These are phyloP conservation scores for Alternaria angustiovoidea DNA, from an alignment of 2,329 filamentous ascomycete species.

Conservation along the genomic window DNA sequence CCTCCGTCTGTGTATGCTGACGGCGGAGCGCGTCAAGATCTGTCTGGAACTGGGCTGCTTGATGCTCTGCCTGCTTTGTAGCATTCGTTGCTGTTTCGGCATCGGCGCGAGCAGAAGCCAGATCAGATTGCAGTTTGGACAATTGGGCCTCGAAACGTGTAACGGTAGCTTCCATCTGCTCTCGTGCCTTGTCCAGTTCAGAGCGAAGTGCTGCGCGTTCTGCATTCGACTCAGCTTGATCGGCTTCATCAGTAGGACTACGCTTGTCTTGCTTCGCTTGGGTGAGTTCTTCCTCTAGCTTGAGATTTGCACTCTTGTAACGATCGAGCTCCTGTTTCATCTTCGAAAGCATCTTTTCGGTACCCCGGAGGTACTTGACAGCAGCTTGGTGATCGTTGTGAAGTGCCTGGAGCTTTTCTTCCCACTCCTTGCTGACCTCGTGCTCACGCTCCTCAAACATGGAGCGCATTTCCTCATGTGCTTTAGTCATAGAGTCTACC, in stretches of 20 bases:
- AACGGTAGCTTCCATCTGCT: slow-evolving; percentile 72
- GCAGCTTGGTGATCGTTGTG: slow-evolving; percentile 98
- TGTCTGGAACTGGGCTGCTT: slow-evolving; percentile 63
- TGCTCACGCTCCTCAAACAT: slow-evolving; percentile 81
- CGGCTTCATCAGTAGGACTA: slow-evolving; percentile 52
- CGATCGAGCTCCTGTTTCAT: slow-evolving; percentile 97
- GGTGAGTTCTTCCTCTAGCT: slow-evolving; percentile 84
- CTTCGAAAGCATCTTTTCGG: slow-evolving; percentile 98
- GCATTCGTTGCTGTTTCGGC: slow-evolving; percentile 70
- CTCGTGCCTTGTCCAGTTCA: slow-evolving; percentile 74
- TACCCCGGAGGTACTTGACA: slow-evolving; percentile 97
- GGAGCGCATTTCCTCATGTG: slow-evolving; percentile 85
- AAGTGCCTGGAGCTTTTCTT: slow-evolving; percentile 90
- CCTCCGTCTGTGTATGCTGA: slow-evolving; percentile 83
- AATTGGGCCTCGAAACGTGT: slow-evolving; percentile 76
- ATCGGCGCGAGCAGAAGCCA: slow-evolving; percentile 70
- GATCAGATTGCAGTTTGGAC: slow-evolving; percentile 70
- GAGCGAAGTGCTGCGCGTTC: slow-evolving; percentile 74
- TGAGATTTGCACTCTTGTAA: slow-evolving; percentile 85
- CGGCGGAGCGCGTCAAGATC: slow-evolving; percentile 83
- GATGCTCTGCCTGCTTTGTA: slow-evolving; percentile 61
- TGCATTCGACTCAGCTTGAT: slow-evolving; percentile 72
- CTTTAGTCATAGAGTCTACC: slow-evolving; percentile 75
- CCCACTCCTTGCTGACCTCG: slow-evolving; percentile 87
- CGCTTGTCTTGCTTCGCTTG: slow-evolving; percentile 53